Evolutionary conservation across 1,139 yeast species (phyloP).

Genomic region (Nematodospora anomalae): DNA sequence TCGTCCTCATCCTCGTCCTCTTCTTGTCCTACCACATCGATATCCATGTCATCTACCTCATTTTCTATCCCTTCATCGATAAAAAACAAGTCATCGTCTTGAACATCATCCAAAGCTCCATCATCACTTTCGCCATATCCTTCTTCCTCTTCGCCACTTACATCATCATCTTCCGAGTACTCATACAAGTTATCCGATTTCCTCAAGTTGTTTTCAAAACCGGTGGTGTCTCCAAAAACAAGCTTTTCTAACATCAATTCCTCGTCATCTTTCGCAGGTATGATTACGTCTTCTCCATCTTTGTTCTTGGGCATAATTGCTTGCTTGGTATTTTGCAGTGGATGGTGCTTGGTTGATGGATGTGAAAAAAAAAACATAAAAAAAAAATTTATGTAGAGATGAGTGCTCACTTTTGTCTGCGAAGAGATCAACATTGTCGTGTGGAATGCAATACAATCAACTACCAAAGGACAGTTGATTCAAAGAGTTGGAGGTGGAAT

Average conservation of each 20-base stretch:
- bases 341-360: slow-evolving; percentile 2
- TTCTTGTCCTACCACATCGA: slow-evolving; percentile 32
- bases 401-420: background rate
- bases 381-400: slow-evolving; percentile 8
- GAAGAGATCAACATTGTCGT: background rate
- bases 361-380: slow-evolving; percentile 2
- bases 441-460: no score
- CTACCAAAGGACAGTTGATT: no score
- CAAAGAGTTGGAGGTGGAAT: no score
- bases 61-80: slow-evolving; percentile 56
- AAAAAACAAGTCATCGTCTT: slow-evolving; percentile 64
- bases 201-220: slow-evolving; percentile 68
- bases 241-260: slow-evolving; percentile 75
- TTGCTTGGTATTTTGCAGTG: background rate
- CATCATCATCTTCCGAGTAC: slow-evolving; percentile 44
- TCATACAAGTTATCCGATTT: slow-evolving; percentile 57
- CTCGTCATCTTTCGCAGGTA: slow-evolving; percentile 78
- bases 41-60: slow-evolving; percentile 39
- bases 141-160: slow-evolving; percentile 20
- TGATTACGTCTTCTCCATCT: slow-evolving; percentile 31
- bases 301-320: slow-evolving; percentile 23
- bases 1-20: slow-evolving; percentile 33
- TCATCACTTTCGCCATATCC: slow-evolving; percentile 21
- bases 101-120: slow-evolving; percentile 35
- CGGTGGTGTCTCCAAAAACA: slow-evolving; percentile 86